Evolutionary conservation across 352 stramenopile species (phyloP).

Genomic region (Albugo candida): DNA sequence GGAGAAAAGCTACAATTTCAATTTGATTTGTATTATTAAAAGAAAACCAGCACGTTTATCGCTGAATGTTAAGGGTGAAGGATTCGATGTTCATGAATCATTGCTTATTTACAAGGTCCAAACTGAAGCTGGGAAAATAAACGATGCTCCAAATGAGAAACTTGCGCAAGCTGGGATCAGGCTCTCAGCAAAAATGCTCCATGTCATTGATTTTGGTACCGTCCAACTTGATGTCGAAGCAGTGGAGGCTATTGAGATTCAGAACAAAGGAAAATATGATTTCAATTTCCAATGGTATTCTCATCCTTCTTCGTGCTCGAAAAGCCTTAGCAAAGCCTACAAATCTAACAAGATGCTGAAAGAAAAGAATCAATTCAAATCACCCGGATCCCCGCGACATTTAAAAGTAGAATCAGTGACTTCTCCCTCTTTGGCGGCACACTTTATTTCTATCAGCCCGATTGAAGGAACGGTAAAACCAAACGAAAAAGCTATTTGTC

Average conservation of each 20-base stretch:
- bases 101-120: conserved; percentile 15
- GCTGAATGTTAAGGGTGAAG: conserved; percentile 90
- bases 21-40: conserved; percentile 81
- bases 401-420: no score
- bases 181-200: conserved; percentile 9
- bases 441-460: conserved; percentile 23
- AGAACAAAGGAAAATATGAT: conserved; percentile 89
- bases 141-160: conserved; percentile 9
- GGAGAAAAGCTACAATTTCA: conserved; percentile 88
- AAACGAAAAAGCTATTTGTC: conserved; percentile 61
- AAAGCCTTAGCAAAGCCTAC: not conserved
- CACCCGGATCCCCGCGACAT: conserved; percentile 7
- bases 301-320: not conserved
- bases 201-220: conserved; percentile 66
- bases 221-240: conserved; percentile 73
- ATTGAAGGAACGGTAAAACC: conserved; percentile 75
- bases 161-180: not conserved
- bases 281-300: conserved; percentile 84
- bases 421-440: conserved; percentile 14
- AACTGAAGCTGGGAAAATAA: conserved; percentile 4
- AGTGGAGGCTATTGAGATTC: conserved; percentile 46
- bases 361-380: not conserved
- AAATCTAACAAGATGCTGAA: conserved; percentile 12
- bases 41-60: conserved; percentile 82
- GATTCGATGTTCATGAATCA: conserved; percentile 81